A percentile compares a stretch with the other conserved stretches of the same genome.
phyloP scores from a whole-genome alignment of 805 yeast species.

The Nakazawaea sp. region DNA sequence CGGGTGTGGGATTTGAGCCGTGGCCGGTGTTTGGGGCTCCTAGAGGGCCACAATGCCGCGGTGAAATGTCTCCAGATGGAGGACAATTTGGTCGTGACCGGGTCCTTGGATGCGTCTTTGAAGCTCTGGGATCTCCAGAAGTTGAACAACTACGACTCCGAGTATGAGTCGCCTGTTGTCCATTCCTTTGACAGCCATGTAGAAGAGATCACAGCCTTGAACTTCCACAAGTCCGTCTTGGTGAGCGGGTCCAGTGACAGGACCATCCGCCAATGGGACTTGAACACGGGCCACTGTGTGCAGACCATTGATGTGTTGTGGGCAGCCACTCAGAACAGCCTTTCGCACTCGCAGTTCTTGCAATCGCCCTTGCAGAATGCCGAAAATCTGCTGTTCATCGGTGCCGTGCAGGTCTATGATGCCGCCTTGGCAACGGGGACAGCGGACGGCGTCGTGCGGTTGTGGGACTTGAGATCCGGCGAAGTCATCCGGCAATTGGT shows the following conservation, averaged over 20 bases:
- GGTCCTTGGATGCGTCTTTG: slow-evolving; percentile 57
- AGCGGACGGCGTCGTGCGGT: slow-evolving; percentile 64
- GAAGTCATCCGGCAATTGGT: slow-evolving; percentile 52
- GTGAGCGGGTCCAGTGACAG: slow-evolving; percentile 68
- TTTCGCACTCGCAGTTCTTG: slow-evolving; percentile 12
- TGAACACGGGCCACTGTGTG: slow-evolving; percentile 54
- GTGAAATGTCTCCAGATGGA: slow-evolving; percentile 57
- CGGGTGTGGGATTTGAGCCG: slow-evolving; percentile 78
- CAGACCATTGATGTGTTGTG: slow-evolving; percentile 67
- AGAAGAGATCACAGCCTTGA: slow-evolving; percentile 58
- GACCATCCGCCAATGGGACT: slow-evolving; percentile 74
- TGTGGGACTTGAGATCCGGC: slow-evolving; percentile 73
- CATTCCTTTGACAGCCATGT: slow-evolving; percentile 57
- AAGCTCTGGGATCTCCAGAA: slow-evolving; percentile 51
- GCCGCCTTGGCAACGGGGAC: slow-evolving; percentile 79
- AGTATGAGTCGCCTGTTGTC: slow-evolving; percentile 27
- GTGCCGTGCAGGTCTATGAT: slow-evolving; percentile 64
- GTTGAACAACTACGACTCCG: slow-evolving; percentile 16
- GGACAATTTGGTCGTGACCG: slow-evolving; percentile 41
- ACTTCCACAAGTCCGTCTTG: slow-evolving; percentile 43
- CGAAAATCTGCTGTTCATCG: slow-evolving; percentile 42
- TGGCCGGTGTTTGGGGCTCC: slow-evolving; percentile 39
- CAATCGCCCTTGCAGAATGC: background rate
- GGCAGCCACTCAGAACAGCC: slow-evolving; percentile 34
- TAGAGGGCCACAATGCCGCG: slow-evolving; percentile 56